Evolutionary conservation across 2,329 filamentous ascomycete species (phyloP).

Genomic region (Gaeumannomyces tritici): DNA sequence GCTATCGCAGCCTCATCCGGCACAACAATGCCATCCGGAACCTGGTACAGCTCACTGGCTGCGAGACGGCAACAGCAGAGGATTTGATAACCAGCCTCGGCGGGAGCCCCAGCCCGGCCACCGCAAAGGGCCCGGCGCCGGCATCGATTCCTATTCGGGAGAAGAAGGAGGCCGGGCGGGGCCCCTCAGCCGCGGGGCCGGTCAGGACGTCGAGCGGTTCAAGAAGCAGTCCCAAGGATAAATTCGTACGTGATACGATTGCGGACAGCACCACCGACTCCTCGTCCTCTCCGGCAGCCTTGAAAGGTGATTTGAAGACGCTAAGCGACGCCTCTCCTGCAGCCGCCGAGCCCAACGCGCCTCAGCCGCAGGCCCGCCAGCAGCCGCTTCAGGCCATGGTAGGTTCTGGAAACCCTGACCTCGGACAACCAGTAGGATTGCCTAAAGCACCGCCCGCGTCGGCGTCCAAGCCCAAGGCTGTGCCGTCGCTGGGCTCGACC

Average conservation of each 20-base stretch:
- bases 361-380: slow-evolving; percentile 6
- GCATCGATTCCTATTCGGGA: neutral
- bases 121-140: slow-evolving; percentile 4
- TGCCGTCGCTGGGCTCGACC: neutral
- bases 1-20: slow-evolving; percentile 60
- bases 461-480: neutral
- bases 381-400: slow-evolving; percentile 10
- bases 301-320: neutral
- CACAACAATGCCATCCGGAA: slow-evolving; percentile 62
- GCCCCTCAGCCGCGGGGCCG: neutral
- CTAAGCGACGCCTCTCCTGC: slow-evolving; percentile 10
- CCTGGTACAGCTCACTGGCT: slow-evolving; percentile 67
- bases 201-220: neutral
- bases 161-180: neutral
- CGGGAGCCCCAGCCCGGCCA: slow-evolving; percentile 1
- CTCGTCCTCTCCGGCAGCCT: neutral
- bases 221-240: slow-evolving; percentile 1
- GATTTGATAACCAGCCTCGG: slow-evolving; percentile 39
- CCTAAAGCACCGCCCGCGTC: neutral
- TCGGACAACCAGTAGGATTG: neutral
- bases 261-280: neutral
- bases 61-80: slow-evolving; percentile 49
- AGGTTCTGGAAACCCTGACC: neutral
- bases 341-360: slow-evolving; percentile 8
- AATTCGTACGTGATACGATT: slow-evolving; percentile 13